phyloP scores from a whole-genome alignment of 257 asterid genomes.

The Solanum clarkiae region DNA sequence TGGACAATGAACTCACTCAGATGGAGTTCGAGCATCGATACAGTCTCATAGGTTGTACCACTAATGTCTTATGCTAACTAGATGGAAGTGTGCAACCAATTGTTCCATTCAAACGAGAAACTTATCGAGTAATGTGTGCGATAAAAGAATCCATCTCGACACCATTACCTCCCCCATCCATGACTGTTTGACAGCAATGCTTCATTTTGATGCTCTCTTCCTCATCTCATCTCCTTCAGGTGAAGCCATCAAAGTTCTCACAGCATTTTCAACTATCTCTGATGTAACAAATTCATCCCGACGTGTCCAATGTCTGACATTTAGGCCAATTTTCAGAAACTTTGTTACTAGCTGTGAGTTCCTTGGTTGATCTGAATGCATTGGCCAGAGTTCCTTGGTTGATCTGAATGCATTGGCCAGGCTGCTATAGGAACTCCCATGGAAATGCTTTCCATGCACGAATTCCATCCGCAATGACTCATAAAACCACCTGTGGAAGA shows the following conservation, averaged over 20 bases:
- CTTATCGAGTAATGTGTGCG: background rate
- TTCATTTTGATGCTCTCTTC: slow-evolving; percentile 4
- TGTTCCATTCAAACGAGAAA: background rate
- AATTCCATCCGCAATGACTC: too few species aligned
- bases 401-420: too few species aligned
- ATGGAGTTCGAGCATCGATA: background rate
- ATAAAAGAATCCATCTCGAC: background rate
- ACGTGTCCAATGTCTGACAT: background rate
- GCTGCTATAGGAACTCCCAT: too few species aligned
- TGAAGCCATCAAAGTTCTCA: slow-evolving; percentile 12
- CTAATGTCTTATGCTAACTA: background rate
- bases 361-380: too few species aligned
- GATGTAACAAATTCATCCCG: too few species aligned
- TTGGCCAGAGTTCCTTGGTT: too few species aligned
- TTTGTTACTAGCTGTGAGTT: background rate
- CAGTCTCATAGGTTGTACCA: background rate
- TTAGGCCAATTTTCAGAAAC: background rate
- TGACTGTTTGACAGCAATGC: background rate
- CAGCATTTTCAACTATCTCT: too few species aligned
- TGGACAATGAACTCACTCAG: background rate
- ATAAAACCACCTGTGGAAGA: too few species aligned
- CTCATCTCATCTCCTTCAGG: slow-evolving; percentile 10
- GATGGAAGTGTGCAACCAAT: background rate
- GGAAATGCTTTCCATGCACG: too few species aligned
- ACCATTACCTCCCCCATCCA: background rate